These are phyloP conservation scores for Rhazya stricta DNA, from an alignment of 257 asterid genomes.

Conservation along the genomic window DNA sequence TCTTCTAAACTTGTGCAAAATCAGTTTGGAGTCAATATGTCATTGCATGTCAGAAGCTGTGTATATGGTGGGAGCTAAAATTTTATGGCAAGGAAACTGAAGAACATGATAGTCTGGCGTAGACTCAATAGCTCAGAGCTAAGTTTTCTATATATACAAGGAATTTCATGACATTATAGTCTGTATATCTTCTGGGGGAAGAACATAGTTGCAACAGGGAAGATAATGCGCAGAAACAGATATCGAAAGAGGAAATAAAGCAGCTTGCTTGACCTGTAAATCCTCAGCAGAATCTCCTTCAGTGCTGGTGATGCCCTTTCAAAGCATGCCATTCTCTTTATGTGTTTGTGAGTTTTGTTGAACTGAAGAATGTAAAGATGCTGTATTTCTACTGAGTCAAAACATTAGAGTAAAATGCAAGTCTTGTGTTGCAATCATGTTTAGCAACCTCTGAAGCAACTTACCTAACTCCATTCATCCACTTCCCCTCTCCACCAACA, in stretches of 20 bases:
- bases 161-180: neutral
- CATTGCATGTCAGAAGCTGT: neutral
- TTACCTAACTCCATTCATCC: slow-evolving; percentile 15
- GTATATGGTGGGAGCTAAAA: neutral
- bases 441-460: slow-evolving; percentile 33
- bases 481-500: neutral
- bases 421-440: slow-evolving; percentile 46
- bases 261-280: slow-evolving; percentile 51
- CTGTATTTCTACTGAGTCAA: slow-evolving; percentile 15
- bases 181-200: neutral
- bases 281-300: slow-evolving; percentile 64
- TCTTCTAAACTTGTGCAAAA: neutral
- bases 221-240: neutral
- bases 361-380: slow-evolving; percentile 15
- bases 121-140: neutral
- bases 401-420: slow-evolving; percentile 54
- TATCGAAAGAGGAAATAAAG: neutral
- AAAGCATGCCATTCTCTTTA: slow-evolving; percentile 50
- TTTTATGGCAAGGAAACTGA: neutral
- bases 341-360: slow-evolving; percentile 8
- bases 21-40: neutral
- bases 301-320: slow-evolving; percentile 84
- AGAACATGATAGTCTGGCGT: neutral
- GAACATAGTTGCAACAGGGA: neutral
- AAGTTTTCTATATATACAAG: neutral